phyloP scores from a whole-genome alignment of 1,284 basidiomycete species.

The Moesziomyces globuligerus region DNA sequence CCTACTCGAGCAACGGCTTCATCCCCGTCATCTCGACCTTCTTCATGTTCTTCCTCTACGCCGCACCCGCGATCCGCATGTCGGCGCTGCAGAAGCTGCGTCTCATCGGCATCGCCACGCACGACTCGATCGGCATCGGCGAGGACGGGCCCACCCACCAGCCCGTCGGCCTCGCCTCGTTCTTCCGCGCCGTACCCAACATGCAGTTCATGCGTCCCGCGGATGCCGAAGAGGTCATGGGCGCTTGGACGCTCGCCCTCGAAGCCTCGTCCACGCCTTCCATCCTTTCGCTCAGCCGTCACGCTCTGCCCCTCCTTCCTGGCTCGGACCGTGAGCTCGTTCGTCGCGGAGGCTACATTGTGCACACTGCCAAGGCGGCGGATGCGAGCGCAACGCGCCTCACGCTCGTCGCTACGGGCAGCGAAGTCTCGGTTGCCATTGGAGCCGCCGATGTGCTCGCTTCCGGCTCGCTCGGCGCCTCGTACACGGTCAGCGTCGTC shows the following conservation, averaged over 20 bases:
- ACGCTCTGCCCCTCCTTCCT: slow-evolving; percentile 91
- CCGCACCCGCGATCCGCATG: slow-evolving; percentile 86
- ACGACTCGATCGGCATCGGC: slow-evolving; percentile 68
- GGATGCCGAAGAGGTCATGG: slow-evolving; percentile 92
- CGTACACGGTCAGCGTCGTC: slow-evolving; percentile 78
- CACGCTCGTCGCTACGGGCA: slow-evolving; percentile 86
- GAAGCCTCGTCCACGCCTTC: slow-evolving; percentile 80
- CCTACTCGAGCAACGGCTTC: slow-evolving; percentile 78
- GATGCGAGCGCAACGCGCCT: slow-evolving; percentile 71
- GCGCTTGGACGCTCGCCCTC: slow-evolving; percentile 83
- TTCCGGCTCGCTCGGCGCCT: slow-evolving; percentile 70
- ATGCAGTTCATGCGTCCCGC: slow-evolving; percentile 76
- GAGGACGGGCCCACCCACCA: slow-evolving; percentile 97
- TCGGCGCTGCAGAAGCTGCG: slow-evolving; percentile 87
- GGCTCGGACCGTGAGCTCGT: slow-evolving; percentile 85
- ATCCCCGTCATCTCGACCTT: slow-evolving; percentile 72
- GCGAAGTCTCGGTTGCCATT: slow-evolving; percentile 84
- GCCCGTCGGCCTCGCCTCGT: slow-evolving; percentile 85
- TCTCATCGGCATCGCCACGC: slow-evolving; percentile 87
- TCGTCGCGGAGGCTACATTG: slow-evolving; percentile 83
- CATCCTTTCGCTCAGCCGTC: slow-evolving; percentile 81
- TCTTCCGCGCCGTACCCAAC: slow-evolving; percentile 90
- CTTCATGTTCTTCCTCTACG: slow-evolving; percentile 90
- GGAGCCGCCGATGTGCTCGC: slow-evolving; percentile 81
- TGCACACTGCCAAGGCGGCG: slow-evolving; percentile 76